Evolutionary conservation across 2,329 filamentous ascomycete species (phyloP).

Genomic region (Oidium heveae): DNA sequence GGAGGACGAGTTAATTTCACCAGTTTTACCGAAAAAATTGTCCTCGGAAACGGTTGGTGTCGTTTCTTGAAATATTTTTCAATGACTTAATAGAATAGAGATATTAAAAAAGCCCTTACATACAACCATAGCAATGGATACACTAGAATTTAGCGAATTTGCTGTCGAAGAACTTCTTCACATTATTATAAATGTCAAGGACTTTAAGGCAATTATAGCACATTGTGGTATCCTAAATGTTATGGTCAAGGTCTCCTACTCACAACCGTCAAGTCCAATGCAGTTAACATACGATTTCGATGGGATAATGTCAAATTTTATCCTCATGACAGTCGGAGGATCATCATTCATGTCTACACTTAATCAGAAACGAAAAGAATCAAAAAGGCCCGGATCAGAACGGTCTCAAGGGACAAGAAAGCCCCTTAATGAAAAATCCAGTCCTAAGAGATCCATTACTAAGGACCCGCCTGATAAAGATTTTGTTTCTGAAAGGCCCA

Average conservation of each 20-base stretch:
- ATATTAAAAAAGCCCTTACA: conserved; percentile 58
- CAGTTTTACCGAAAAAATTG: conserved; percentile 58
- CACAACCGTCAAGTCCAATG: conserved; percentile 42
- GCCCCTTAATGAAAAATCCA: conserved; percentile 3
- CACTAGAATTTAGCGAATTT: conserved; percentile 52
- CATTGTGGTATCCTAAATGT: conserved; percentile 47
- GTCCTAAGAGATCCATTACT: too few relatives aligned
- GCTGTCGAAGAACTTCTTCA: conserved; percentile 50
- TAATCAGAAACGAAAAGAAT: too few relatives aligned
- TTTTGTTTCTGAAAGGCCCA: too few relatives aligned
- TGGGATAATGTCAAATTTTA: conserved; percentile 48
- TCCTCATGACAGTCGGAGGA: conserved; percentile 61
- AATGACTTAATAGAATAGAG: conserved; percentile 20
- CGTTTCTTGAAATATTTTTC: neutral
- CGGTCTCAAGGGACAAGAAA: too few relatives aligned
- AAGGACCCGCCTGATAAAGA: too few relatives aligned
- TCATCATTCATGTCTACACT: conserved; percentile 4
- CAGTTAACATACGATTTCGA: conserved; percentile 46
- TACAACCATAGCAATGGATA: conserved; percentile 54
- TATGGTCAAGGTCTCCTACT: conserved; percentile 44
- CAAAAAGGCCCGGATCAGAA: conserved; percentile 5
- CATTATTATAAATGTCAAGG: conserved; percentile 59
- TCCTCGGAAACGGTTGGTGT: conserved; percentile 33
- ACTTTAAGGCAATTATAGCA: conserved; percentile 55
- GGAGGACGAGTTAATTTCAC: conserved; percentile 47